Evolutionary conservation across 1,139 yeast genomes (phyloP), one percentile per base, ranked within the genome.

Genomic region (Blastobotrys ciferrii): DNA sequence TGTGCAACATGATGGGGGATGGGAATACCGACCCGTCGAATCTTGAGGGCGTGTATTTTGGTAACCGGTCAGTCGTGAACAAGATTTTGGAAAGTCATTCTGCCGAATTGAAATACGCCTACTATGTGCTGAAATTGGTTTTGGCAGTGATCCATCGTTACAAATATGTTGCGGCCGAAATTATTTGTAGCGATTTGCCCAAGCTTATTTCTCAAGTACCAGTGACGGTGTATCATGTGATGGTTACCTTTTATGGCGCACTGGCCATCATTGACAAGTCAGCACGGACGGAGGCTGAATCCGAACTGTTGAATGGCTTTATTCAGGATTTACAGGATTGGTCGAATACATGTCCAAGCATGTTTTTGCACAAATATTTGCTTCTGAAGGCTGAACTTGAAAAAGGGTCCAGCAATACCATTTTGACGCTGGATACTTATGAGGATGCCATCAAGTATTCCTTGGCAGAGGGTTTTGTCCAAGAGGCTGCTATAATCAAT

Each of bases 401-500:
- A 19, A 60, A 63, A 9, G 53, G 53, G 1, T 47, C 53, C 1
- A 43, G 53, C 9, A 62, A 74, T 5, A 67, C 70, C 18, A 61
- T 78, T 33, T 70, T 65, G 19, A 64, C 72, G 2, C 59, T 78
- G 13, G 82, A 78, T 51, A 55, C 65, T 13, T 78, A 73, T 58
- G 80, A 77, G 51, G 74, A 69, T 35, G 76, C 81, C 0, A 67
- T 77, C 17, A 74, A 71, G 18, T 48, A 53, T 2, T 75, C 79
- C 1, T 59, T 63, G 13, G 56, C 58, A 13, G 54, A 61, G 32
- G 67, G 68, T 2, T 60, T 67, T 28, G 62, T 68, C 57, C 65
- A 69, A 33, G 80, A 76, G 47, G 70, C 70, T 3, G 80, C 77
- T 0, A 60, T 73, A 55, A 70, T 70, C 3, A 67, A 72, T 51